Evolutionary conservation across 257 asterid species (phyloP), one percentile per base, ranked within the genome.

Genomic region (Ophiorrhiza pumila): DNA sequence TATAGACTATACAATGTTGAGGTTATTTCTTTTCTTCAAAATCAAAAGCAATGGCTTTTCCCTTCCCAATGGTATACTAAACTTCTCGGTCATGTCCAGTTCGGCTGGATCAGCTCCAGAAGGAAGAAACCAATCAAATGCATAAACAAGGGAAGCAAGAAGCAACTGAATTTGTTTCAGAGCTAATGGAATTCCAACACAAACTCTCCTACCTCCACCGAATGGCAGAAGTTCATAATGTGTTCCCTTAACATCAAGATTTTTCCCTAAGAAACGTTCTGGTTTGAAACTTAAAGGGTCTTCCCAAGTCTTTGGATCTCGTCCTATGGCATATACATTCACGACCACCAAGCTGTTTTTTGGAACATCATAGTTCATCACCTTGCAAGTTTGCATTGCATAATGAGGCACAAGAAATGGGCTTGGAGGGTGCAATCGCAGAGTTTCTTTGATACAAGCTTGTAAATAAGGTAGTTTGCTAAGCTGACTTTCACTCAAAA

Each of bases 201-300:
- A 74, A 55, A 62, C 65, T 34, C 71, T 64, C 53, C 78, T 74
- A 0, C 78, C 71, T 31, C 65, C 71, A 23, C 72, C 66, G 20
- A 73, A 73, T 13, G 77, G 77, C 71, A 73, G 35, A 15, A 73
- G 71, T 64, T 73, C 77, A 39, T 31, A 73, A 14, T 73, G 43
- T 27, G 31, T 61, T 31, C 77, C 77, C 18, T 62, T 61, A 0
- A 73, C 8, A 13, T 73, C 77, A 3, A 52, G 1, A 7, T 41
- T 50, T 2, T n/a, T 31, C 2, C 61, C 71, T 10, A 74, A 70
- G 14, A 74, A 65, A 0, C 78, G 37, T 27, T 65, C 72, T 5
- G 78, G 78, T 35, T 37, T 74, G 71, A 64, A 74, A 22, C 34
- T 34, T 4, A 37, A 7, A 25, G 78, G 66, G 39, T 74, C 71